phyloP scores from a whole-genome alignment of 768 basidiomycete genomes.

The Auricularia sp. region DNA sequence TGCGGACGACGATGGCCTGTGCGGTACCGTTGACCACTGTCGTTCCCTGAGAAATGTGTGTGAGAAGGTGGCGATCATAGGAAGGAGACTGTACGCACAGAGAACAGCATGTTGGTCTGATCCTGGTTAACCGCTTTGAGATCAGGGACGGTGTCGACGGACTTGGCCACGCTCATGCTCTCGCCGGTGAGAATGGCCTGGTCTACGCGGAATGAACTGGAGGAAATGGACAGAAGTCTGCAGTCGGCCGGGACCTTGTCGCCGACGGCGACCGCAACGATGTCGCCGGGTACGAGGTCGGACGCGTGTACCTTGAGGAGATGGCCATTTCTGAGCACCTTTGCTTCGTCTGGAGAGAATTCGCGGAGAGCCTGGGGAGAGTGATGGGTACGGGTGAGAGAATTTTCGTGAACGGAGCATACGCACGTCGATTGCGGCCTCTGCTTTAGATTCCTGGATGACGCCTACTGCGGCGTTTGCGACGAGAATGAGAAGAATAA shows the following conservation, averaged over 20 bases:
- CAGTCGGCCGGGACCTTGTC: conserved; percentile 96
- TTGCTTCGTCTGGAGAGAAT: conserved; percentile 95
- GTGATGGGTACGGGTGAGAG: neutral
- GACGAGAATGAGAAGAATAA: conserved; percentile 90
- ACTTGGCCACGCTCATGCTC: conserved; percentile 81
- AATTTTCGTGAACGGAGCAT: neutral
- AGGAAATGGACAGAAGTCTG: conserved; percentile 77
- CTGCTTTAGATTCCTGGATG: conserved; percentile 91
- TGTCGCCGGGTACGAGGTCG: conserved; percentile 90
- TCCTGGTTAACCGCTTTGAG: conserved; percentile 88
- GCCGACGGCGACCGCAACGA: conserved; percentile 83
- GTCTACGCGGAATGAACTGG: conserved; percentile 89
- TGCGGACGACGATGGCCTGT: conserved; percentile 77
- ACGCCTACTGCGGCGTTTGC: conserved; percentile 98
- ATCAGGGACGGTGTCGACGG: conserved; percentile 55
- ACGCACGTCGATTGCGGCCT: conserved; percentile 93
- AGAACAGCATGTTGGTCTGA: conserved; percentile 94
- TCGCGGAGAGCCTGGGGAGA: conserved; percentile 75
- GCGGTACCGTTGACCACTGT: conserved; percentile 92
- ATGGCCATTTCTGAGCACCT: conserved; percentile 67
- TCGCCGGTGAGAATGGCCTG: conserved; percentile 97
- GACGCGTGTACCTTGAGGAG: conserved; percentile 69
- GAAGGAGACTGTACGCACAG: conserved; percentile 38
- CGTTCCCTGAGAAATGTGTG: conserved; percentile 52
- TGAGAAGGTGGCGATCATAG: neutral